These are phyloP conservation scores for Ogataea ramenticola DNA, from an alignment of 805 yeast species.

Conservation along the genomic window DNA sequence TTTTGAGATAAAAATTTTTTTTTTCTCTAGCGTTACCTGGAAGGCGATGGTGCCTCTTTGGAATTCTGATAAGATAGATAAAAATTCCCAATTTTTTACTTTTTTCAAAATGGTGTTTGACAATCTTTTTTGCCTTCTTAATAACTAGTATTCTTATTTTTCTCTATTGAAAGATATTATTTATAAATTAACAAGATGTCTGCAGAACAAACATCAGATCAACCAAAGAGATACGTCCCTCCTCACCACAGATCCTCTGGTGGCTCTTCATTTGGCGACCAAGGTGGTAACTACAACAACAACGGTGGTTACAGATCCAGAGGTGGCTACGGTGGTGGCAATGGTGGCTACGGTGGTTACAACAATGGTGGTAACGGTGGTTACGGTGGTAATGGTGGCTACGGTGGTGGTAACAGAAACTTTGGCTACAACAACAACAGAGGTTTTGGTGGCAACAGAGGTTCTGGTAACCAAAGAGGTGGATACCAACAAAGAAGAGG, in stretches of 20 bases:
- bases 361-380: conserved; percentile 22
- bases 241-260: conserved; percentile 36
- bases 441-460: conserved; percentile 25
- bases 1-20: too few species aligned
- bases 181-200: neutral
- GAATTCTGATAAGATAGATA: too few species aligned
- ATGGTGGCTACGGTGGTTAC: conserved; percentile 25
- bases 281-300: conserved; percentile 18
- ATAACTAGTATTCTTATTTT: neutral
- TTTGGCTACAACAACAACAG: conserved; percentile 25
- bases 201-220: neutral
- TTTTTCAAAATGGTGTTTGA: too few species aligned
- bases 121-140: neutral
- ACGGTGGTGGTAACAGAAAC: conserved; percentile 20
- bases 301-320: conserved; percentile 19
- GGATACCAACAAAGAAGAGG: conserved; percentile 35
- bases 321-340: conserved; percentile 19
- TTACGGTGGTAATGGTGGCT: conserved; percentile 13
- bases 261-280: conserved; percentile 7
- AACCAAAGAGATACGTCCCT: conserved; percentile 32
- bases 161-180: neutral
- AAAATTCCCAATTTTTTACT: too few species aligned
- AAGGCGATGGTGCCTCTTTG: too few species aligned
- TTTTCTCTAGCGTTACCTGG: too few species aligned
- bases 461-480: conserved; percentile 24